Base-by-base conservation (phyloP, 768 basidiomycete species). In the Termitomyces sp. region DNA sequence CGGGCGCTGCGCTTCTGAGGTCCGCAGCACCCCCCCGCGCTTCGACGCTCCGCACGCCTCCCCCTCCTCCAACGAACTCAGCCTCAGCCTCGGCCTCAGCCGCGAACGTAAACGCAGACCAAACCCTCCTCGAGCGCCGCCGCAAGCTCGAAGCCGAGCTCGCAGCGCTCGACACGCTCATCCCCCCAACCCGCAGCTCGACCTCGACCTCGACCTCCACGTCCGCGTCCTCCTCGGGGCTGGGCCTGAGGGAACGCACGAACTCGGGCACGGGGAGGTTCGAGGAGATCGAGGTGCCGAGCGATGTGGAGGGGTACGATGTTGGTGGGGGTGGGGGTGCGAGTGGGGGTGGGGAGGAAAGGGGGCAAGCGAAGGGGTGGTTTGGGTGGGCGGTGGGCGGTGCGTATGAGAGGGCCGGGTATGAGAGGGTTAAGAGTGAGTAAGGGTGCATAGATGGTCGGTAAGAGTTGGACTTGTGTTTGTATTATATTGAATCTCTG, bases 241-340 rank as follows among this genome's bases (percentile, higher is more conserved):
- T 67, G 7, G 62, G 67, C 24, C 48, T 79, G 6, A 76, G 83
- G 40, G 80, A 79, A 65, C 76, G 84, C 45, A 71, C 75, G 12
- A 74, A 73, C 16, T 76, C 67, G 18, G 67, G 55, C 55, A 55
- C 74, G 48, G 78, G 78, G 27, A 74, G 72, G 58, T 87, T 87
- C 60, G 89, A 90, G 63, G 87, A 91, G 72, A 80, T 85, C 2
- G 84, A 86, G 59, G 83, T 86, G n/a, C 82, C 83, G 42, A 86
- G 85, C 56, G 88, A 91, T 61, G 79, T 77, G 14, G 89, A 91
- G 60, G 86, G 83, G 6, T 82, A 88, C 55, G 82, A 84, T 54
- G 74, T 73, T 65, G 69, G 74, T 34, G 70, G 70, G 70, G 27
- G 58, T 61, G 16, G 22, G 13, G 10, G 9, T 24, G 13, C 8